Conservation (phyloP, 23 red algal genomes). For the Cyanidium caldarium region DNA sequence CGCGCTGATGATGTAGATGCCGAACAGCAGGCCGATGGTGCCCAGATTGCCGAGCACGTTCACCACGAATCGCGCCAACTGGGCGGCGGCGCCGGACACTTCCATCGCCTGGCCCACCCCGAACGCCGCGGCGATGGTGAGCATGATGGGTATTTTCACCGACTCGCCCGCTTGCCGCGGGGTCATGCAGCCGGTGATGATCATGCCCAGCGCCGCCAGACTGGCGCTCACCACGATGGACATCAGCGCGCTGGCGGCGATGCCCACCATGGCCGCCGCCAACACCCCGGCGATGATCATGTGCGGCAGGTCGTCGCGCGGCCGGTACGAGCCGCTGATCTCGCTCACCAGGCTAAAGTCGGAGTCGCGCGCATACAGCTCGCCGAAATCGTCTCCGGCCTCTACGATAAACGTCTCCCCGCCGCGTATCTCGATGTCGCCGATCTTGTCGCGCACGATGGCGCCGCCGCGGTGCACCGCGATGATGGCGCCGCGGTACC, state of each 20-base stretch:
- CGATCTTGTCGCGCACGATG: slow-evolving; percentile 73
- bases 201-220: slow-evolving; percentile 28
- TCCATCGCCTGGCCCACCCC: slow-evolving; percentile 53
- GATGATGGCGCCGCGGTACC: slow-evolving; percentile 66
- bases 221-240: slow-evolving; percentile 39
- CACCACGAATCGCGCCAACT: slow-evolving; percentile 52
- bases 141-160: slow-evolving; percentile 40
- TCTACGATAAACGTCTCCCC: slow-evolving; percentile 78
- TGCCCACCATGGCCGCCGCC: slow-evolving; percentile 42
- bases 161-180: slow-evolving; percentile 27
- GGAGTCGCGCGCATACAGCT: slow-evolving; percentile 41
- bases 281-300: slow-evolving; percentile 45
- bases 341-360: slow-evolving; percentile 73
- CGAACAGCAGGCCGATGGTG: slow-evolving; percentile 56
- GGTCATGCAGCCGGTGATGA: slow-evolving; percentile 55
- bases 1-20: slow-evolving; percentile 69
- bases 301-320: slow-evolving; percentile 51
- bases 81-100: slow-evolving; percentile 43
- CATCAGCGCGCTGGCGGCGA: slow-evolving; percentile 36
- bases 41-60: slow-evolving; percentile 34
- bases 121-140: slow-evolving; percentile 71
- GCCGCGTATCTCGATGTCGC: slow-evolving; percentile 33
- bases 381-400: slow-evolving; percentile 42
- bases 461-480: slow-evolving; percentile 72
- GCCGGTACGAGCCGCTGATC: slow-evolving; percentile 45